These are phyloP conservation scores for Apiospora marii DNA, from an alignment of 2,329 filamentous ascomycete genomes.

Conservation along the genomic window DNA sequence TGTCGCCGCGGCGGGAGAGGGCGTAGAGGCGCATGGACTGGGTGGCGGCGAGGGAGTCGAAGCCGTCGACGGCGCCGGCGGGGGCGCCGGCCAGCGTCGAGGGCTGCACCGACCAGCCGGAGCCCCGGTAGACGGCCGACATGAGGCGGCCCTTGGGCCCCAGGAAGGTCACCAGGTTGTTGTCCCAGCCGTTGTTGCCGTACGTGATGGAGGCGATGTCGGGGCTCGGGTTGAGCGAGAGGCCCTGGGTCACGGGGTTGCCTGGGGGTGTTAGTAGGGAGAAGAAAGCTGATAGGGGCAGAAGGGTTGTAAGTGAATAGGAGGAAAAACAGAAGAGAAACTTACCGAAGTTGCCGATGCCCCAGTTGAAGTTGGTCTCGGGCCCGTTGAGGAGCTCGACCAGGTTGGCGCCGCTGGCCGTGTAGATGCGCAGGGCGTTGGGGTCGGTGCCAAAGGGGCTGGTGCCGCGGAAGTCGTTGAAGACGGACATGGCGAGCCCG, in stretches of 20 bases:
- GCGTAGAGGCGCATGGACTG: constrained; percentile 28
- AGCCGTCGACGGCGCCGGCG: neutral
- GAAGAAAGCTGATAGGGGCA: no score
- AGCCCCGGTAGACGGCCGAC: constrained; percentile 25
- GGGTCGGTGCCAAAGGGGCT: constrained; percentile 23
- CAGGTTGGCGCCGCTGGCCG: constrained; percentile 23
- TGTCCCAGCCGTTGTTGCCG: constrained; percentile 29
- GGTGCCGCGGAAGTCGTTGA: constrained; percentile 26
- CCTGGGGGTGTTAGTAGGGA: constrained; percentile 18
- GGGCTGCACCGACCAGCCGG: constrained; percentile 26
- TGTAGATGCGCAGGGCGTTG: constrained; percentile 28
- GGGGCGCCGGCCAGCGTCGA: constrained; percentile 25
- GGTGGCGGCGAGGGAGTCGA: constrained; percentile 28
- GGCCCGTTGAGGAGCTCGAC: constrained; percentile 28
- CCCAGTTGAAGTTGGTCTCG: constrained; percentile 18
- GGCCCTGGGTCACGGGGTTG: constrained; percentile 25
- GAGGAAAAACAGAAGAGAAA: neutral
- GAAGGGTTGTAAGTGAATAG: no score
- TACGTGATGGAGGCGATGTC: constrained; percentile 30
- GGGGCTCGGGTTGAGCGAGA: constrained; percentile 27
- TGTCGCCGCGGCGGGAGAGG: constrained; percentile 22
- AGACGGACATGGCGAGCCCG: constrained; percentile 27
- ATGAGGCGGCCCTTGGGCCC: constrained; percentile 26
- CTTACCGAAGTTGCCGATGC: constrained; percentile 28
- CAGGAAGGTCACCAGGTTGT: constrained; percentile 28